Base-by-base conservation (phyloP, 176 grass and related monocot species). In the Aegilops sharonensis region DNA sequence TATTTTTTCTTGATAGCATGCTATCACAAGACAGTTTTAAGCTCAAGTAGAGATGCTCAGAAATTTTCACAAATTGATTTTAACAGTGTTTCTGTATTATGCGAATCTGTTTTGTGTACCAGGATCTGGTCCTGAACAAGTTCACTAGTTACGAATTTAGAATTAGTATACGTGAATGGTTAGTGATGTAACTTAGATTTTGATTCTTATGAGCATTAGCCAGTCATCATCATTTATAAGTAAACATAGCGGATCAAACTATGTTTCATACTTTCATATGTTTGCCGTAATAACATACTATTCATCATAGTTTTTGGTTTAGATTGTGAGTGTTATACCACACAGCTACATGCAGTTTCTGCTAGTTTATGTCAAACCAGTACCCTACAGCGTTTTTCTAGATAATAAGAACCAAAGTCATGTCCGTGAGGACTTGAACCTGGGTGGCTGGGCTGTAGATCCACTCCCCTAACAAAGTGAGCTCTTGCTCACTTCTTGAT, bases 281-380 rank as follows among this genome's bases (percentile, higher is more conserved):
- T 59, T 29, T 47, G 23, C 13, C 24, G 35, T 27, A 42, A 9
- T 43, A 63, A 32, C 39, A 39, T 75, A 63, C 37, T 84, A 74
- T 62, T 18, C 11, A 84, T 47, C 69, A 84, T 13, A 5, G 66
- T 68, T 70, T 80, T 12, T 57, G 12, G 11, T 82, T 82, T 69
- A 56, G 30, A 82, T 82, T 82, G 21, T 11, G 30, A 82, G 14
- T 70, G 65, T 31, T 82, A 37, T 21, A 82, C 30, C 12, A 36
- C 34, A 56, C 30, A 82, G 31, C 50, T 62, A 13, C 65, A 56
- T 48, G 32, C 59, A 63, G 43, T 52, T 80, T 80, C 79, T 81
- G 37, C 62, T 50, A 50, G 40, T 50, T 48, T 66, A 21, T 67
- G 23, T 39, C 78, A 67, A 81, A 68, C 18, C 25, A 52, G 42